Base-by-base conservation (phyloP, 108 stramenopile genomes). In the Mediolabrus comicus region DNA sequence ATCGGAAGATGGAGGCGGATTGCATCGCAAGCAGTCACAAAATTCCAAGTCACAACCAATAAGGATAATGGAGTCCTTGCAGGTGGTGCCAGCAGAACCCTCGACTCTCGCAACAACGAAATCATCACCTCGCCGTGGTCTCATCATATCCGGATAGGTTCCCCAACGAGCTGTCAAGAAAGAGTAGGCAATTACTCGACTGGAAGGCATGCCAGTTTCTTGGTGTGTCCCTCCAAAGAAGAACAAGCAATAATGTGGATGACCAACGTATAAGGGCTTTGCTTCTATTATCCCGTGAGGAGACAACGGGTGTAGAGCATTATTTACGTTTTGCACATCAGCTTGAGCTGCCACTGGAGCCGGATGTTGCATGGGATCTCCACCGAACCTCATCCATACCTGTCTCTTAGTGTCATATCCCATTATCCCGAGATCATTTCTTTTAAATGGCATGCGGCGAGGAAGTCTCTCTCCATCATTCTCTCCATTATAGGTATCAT, bases 151-250 rank as follows among this genome's bases (percentile, higher is more conserved):
- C 13, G 72, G 58, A 34, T 39, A 74, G 22, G 16, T n/a, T 3
- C 60, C 67, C 72, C 72, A 74, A 12, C 49, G 67, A 1, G 49
- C 66, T 13, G 72, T 60, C 10, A 74, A 53, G n/a, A 74, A 68
- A 8, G 72, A 74, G 30, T 60, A 74, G 0, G 57, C 57, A 14
- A 68, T 35, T 10, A 74, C 72, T 67, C 72, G 36, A 36, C 25
- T 60, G 4, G 57, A 67, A 28, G 65, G 66, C 35, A 29, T 0
- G 2, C 59, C 66, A 3, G 67, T 59, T 11, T 67, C 66, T 12
- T 59, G 36, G 32, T 68, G 43, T 11, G 65, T 68, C 11, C 72
- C 72, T 31, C 72, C 72, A 24, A 74, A 60, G 30, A 74, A 68
- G 2, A 74, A 2, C 9, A 74, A 28, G 16, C 17, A 41, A 28